Base-by-base conservation (phyloP, 2,329 filamentous ascomycete species). In the Corynespora cassiicola region DNA sequence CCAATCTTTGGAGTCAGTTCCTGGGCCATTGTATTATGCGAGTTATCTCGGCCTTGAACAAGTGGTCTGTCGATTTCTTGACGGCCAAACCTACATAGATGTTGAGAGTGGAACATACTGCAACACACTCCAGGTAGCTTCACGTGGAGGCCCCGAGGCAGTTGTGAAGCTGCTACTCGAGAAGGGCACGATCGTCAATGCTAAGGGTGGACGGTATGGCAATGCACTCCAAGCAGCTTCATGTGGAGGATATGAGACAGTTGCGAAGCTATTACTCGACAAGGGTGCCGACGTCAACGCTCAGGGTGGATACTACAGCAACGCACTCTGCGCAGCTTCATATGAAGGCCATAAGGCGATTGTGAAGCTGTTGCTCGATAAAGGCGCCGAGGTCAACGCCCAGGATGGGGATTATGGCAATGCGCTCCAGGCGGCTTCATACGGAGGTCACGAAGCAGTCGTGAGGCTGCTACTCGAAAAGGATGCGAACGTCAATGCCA, bases 401-500 rank as follows among this genome's bases (percentile, higher is more conserved):
- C 33, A 50, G 17, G 36, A 42, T 31, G 51, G 44, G 22, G 2
- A 21, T 0, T 38, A 40, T 26, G 36, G 44, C 20, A 45, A 35
- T n/a, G 39, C 50, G 40, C 50, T 62, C 9, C 31, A 41, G 25
- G 45, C 37, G 23, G 57, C 56, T 30, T 45, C 46, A 38, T n/a
- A 1, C 6, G 11, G 25, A 20, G 39, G 51, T 39, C 21, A 49
- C 30, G 20, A 36, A 11, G 19, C 40, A 19, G 28, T 45, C 4
- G 42, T 49, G 6, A 38, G 41, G 33, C 9, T 46, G 18, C 36
- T 53, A 9, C 33, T 55, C 15, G 39, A 38, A n/a, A 47, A 36
- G 24, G 45, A n/a, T n/a, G 38, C 15, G 45, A 31, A 69, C 5
- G 85, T 82, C 15, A 85, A 38, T 10, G 11, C 17, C 14, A 15